These are phyloP conservation scores for Flaveria robusta DNA, from an alignment of 129 eudicot genomes.

Conservation along the genomic window DNA sequence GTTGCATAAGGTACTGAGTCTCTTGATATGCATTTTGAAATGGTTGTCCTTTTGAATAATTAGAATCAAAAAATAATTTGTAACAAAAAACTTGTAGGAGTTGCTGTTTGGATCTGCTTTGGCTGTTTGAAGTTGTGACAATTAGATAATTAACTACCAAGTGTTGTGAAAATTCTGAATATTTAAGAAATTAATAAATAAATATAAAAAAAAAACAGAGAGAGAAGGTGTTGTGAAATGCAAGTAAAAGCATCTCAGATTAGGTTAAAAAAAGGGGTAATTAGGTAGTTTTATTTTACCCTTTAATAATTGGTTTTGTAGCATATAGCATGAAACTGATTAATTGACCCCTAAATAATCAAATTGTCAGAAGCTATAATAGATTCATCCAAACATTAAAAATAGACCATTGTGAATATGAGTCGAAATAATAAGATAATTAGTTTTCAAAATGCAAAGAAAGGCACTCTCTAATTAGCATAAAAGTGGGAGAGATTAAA, in stretches of 20 bases:
- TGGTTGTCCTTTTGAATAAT: neutral
- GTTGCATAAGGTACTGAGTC: neutral
- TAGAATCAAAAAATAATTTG: neutral
- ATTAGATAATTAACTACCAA: neutral
- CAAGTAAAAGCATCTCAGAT: neutral
- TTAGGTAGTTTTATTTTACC: neutral
- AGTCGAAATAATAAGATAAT: neutral
- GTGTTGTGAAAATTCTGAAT: neutral
- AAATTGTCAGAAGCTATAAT: neutral
- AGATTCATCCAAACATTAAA: neutral
- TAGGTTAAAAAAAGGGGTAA: neutral
- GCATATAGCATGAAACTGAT: constrained; percentile 1
- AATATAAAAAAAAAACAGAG: neutral
- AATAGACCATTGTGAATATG: neutral
- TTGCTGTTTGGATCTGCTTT: neutral
- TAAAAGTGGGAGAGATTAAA: constrained; percentile 17
- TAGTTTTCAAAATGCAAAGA: constrained; percentile 21
- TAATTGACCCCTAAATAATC: constrained; percentile 3
- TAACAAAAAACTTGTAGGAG: neutral
- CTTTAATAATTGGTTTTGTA: neutral
- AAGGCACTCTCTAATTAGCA: constrained; percentile 9
- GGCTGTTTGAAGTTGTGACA: neutral
- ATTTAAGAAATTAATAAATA: neutral
- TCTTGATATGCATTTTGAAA: constrained; percentile 6
- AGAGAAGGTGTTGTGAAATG: neutral